Conservation (phyloP, 495 filamentous ascomycete genomes). For the Aspergillus ostianus region DNA sequence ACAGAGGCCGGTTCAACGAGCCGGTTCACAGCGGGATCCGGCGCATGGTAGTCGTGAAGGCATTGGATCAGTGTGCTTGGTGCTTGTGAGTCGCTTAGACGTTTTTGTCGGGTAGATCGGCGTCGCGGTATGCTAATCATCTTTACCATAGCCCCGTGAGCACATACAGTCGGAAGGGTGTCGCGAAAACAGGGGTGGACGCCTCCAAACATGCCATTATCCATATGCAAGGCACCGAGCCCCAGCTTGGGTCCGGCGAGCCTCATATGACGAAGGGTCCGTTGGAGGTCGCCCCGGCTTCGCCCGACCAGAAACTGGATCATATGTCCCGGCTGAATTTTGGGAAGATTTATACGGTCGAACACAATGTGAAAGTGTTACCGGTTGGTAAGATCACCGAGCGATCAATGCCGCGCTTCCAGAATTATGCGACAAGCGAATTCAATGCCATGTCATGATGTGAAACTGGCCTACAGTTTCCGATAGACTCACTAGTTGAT, state of each 20-base stretch:
- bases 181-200: slow-evolving; percentile 32
- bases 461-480: too few relatives aligned
- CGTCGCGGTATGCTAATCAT: neutral
- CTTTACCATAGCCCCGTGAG: slow-evolving; percentile 27
- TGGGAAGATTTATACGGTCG: slow-evolving; percentile 47
- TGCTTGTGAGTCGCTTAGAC: slow-evolving; percentile 26
- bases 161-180: slow-evolving; percentile 36
- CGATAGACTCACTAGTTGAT: too few relatives aligned
- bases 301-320: slow-evolving; percentile 30
- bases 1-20: slow-evolving; percentile 22
- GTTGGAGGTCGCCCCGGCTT: slow-evolving; percentile 26
- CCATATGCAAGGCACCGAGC: slow-evolving; percentile 24
- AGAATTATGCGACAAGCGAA: slow-evolving; percentile 21
- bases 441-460: neutral
- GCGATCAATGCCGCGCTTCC: slow-evolving; percentile 27
- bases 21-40: slow-evolving; percentile 29
- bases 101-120: neutral
- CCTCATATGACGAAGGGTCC: slow-evolving; percentile 32
- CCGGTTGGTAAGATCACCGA: slow-evolving; percentile 32
- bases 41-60: slow-evolving; percentile 34
- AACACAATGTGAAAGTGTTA: slow-evolving; percentile 46
- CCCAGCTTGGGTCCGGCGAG: slow-evolving; percentile 16
- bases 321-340: slow-evolving; percentile 45
- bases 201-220: slow-evolving; percentile 38
- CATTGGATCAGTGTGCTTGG: slow-evolving; percentile 24